Percentiles rank a stretch among this genome's conserved stretches.
These are phyloP conservation scores for Talaromyces atroroseus DNA, from an alignment of 2,329 filamentous ascomycete species.

Conservation along the genomic window DNA sequence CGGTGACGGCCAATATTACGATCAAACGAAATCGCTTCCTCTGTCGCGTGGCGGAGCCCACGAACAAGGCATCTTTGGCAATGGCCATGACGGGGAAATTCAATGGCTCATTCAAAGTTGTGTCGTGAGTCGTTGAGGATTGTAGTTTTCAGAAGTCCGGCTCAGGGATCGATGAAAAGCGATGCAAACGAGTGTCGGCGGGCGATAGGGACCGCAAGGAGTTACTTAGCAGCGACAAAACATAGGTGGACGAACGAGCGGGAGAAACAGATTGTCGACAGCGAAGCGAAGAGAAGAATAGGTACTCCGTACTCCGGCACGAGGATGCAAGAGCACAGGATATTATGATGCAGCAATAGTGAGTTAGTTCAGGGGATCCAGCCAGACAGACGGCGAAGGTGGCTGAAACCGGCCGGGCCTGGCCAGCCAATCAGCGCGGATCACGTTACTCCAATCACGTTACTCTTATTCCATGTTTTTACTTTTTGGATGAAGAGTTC, in stretches of 20 bases:
- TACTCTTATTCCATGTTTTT: background rate
- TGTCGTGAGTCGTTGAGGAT: background rate
- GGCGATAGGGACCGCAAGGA: background rate
- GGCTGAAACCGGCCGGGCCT: background rate
- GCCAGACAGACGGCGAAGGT: background rate
- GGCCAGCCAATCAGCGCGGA: background rate
- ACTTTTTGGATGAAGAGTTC: too few species aligned
- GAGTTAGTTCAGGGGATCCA: background rate
- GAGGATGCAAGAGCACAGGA: too few species aligned
- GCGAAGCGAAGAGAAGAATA: background rate
- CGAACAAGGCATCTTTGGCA: conserved; percentile 8
- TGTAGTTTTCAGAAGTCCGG: background rate
- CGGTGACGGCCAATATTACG: conserved; percentile 2
- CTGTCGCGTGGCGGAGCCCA: conserved; percentile 7
- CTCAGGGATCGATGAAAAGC: background rate
- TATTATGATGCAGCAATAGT: background rate
- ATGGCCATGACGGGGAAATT: conserved; percentile 4
- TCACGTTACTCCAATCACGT: background rate
- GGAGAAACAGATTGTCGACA: background rate
- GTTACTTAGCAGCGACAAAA: background rate
- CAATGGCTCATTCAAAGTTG: background rate
- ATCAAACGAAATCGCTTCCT: conserved; percentile 9
- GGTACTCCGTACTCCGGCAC: background rate
- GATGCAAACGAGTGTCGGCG: conserved; percentile 10
- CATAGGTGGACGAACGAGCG: background rate